Base-by-base conservation (phyloP, 176 grass and related monocot genomes). In the Paspalum notatum region DNA sequence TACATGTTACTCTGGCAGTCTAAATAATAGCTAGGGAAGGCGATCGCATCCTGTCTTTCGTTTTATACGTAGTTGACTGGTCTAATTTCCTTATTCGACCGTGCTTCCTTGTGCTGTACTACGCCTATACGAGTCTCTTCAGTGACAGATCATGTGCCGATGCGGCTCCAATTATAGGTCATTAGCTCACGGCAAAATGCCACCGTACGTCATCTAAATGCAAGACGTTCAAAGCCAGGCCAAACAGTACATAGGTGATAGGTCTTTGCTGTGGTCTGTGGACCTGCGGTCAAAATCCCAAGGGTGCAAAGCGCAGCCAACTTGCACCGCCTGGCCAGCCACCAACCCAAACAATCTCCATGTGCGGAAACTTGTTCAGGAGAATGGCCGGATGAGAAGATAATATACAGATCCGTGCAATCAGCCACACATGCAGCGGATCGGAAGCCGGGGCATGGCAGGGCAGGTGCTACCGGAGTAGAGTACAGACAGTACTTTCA, bases 111-210 rank as follows among this genome's bases (percentile, higher is more conserved):
- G 38, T 67, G n/a, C n/a, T n/a, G n/a, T n/a, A n/a, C n/a, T n/a
- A n/a, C n/a, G n/a, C 38, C 32, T 40, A 16, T 37, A 10, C 20
- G 10, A 44, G 54, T 17, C 69, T 73, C 40, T 49, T 4, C 47
- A 54, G 17, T 9, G 52, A 75, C 70, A 81, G 51, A 41, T 67
- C 84, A 86, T 51, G 69, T 75, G 69, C 26, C 51, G 12, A 26
- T 41, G 75, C 18, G 5, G 74, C 25, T 60, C 57, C 22, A 9
- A 15, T 24, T 48, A 48, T 70, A 68, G 66, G 42, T 15, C 8
- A 83, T 38, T 16, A 55, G 22, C 67, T 9, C 60, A 56, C 3
- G 12, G 70, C 57, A 14, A 26, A 53, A 26, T 40, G 26, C 64
- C 26, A 7, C 26, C 11, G 24, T n/a, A n/a, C n/a, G n/a, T n/a